Evolutionary conservation across 805 yeast genomes (phyloP).

Genomic region (Metschnikowia borealis): DNA sequence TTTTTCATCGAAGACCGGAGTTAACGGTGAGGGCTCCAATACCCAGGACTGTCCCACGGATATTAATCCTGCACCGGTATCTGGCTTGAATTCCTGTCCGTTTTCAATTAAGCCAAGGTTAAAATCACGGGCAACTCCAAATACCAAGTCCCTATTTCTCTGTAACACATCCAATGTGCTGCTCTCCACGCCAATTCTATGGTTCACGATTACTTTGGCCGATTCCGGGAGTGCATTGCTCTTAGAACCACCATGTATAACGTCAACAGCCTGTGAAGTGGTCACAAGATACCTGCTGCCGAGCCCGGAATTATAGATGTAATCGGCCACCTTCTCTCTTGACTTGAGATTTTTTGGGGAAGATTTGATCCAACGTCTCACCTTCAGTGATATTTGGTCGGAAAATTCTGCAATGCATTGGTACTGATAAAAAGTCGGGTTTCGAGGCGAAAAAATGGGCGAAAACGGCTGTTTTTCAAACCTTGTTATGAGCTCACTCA

Average conservation of each 20-base stretch:
- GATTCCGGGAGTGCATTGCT: slow-evolving; percentile 38
- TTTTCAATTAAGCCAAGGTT: slow-evolving; percentile 7
- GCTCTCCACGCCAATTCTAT: slow-evolving; percentile 32
- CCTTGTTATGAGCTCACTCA: slow-evolving; percentile 45
- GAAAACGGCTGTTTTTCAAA: slow-evolving; percentile 55
- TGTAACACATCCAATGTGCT: slow-evolving; percentile 21
- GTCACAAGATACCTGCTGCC: slow-evolving; percentile 25
- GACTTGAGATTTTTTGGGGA: slow-evolving; percentile 32
- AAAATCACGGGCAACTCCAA: slow-evolving; percentile 9
- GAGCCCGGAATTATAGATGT: slow-evolving; percentile 14
- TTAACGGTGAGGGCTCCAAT: slow-evolving; percentile 13
- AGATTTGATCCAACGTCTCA: slow-evolving; percentile 28
- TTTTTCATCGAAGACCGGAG: slow-evolving; percentile 23
- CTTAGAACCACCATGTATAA: slow-evolving; percentile 35
- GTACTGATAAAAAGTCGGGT: slow-evolving; percentile 57
- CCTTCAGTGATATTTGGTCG: slow-evolving; percentile 17
- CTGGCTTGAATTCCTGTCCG: slow-evolving; percentile 5
- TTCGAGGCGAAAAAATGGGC: slow-evolving; percentile 44
- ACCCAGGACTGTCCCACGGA: slow-evolving; percentile 2
- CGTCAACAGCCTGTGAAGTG: slow-evolving; percentile 36
- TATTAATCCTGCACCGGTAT: slow-evolving; percentile 6
- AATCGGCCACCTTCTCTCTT: slow-evolving; percentile 21
- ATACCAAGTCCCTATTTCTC: slow-evolving; percentile 28
- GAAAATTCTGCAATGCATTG: slow-evolving; percentile 56
- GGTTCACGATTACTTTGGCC: slow-evolving; percentile 28